phyloP scores from a whole-genome alignment of 352 stramenopile genomes.

The Globisporangium alternatum region DNA sequence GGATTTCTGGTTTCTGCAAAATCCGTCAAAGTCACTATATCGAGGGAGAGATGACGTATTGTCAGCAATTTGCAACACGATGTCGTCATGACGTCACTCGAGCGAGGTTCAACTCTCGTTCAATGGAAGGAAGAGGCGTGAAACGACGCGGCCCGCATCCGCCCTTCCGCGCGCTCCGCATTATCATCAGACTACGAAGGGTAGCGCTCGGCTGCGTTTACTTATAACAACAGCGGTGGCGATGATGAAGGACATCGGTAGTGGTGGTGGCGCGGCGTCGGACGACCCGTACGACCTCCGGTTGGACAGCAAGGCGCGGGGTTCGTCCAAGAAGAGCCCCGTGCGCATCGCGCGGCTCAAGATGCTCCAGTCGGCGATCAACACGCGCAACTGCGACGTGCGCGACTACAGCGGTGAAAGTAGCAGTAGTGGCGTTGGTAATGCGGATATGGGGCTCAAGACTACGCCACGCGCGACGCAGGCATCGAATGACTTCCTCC shows the following conservation, averaged over 20 bases:
- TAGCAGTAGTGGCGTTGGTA: background rate
- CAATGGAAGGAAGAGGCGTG: background rate
- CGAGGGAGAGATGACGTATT: background rate
- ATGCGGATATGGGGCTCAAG: background rate
- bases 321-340: constrained; percentile 65
- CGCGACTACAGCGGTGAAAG: constrained; percentile 30
- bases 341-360: constrained; percentile 76
- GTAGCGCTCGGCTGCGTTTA: too few relatives aligned
- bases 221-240: background rate
- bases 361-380: constrained; percentile 82
- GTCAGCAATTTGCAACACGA: background rate
- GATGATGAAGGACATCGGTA: constrained; percentile 15
- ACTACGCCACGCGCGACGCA: constrained; percentile 13
- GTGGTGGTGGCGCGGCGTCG: background rate
- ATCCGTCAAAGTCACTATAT: background rate
- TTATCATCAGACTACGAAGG: too few relatives aligned
- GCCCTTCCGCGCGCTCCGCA: background rate
- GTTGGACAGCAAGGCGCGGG: background rate
- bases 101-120: background rate
- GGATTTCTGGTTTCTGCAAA: background rate
- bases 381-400: constrained; percentile 71
- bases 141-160: constrained; percentile 10
- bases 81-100: background rate
- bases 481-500: constrained; percentile 17
- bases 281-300: background rate